Evolutionary conservation across 1,139 yeast genomes (phyloP).

Genomic region (Diutina siamensis): DNA sequence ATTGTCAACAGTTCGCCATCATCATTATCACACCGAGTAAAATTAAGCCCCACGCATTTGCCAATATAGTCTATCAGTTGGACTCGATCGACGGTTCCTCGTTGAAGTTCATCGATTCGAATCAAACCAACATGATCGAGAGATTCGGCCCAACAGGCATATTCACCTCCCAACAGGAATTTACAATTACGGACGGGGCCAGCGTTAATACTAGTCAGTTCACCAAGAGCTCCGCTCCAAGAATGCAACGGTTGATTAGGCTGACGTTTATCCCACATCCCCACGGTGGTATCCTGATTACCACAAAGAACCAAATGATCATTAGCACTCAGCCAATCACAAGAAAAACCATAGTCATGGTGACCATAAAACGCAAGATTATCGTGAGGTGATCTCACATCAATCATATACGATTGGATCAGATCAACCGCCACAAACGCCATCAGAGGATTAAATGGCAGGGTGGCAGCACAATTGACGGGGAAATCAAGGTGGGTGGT

Average conservation of each 20-base stretch:
- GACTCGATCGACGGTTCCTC: conserved; percentile 15
- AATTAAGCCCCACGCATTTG: conserved; percentile 45
- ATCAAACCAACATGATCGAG: conserved; percentile 47
- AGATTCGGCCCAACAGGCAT: conserved; percentile 47
- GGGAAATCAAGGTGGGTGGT: conserved; percentile 29
- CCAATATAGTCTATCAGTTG: conserved; percentile 48
- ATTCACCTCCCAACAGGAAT: conserved; percentile 35
- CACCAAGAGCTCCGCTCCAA: conserved; percentile 29
- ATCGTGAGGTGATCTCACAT: conserved; percentile 18
- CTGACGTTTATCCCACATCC: conserved; percentile 40
- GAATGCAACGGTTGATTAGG: conserved; percentile 17
- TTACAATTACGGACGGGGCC: conserved; percentile 44
- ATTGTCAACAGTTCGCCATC: conserved; percentile 37
- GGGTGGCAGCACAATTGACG: conserved; percentile 37
- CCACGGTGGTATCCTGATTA: conserved; percentile 48
- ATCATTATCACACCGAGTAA: conserved; percentile 33
- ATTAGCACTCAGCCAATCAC: conserved; percentile 43
- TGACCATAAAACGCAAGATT: conserved; percentile 28
- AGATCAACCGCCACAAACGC: conserved; percentile 43
- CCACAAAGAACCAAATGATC: conserved; percentile 41
- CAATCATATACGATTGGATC: conserved; percentile 30
- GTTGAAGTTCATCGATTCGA: conserved; percentile 21
- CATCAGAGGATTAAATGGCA: conserved; percentile 23
- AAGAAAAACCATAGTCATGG: conserved; percentile 45
- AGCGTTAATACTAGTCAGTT: conserved; percentile 11